These are phyloP conservation scores for Fulvia fulva DNA, from an alignment of 2,329 filamentous ascomycete species.

Conservation along the genomic window DNA sequence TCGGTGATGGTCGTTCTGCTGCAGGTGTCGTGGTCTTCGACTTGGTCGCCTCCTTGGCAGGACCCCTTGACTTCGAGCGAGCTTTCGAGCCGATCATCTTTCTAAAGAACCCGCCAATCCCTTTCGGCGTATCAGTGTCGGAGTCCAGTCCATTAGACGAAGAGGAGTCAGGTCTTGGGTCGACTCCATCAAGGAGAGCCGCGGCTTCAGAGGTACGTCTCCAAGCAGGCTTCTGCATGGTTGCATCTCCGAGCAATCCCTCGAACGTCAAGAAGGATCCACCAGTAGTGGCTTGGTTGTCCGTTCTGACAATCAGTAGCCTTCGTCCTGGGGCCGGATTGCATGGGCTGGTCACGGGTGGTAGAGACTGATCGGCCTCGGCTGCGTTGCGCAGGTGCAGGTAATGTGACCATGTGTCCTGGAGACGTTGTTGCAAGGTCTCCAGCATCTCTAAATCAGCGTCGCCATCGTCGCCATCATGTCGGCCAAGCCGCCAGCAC, in stretches of 20 bases:
- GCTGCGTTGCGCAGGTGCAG: constrained; percentile 68
- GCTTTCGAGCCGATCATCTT: constrained; percentile 33
- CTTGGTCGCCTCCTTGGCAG: constrained; percentile 9
- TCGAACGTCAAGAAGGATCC: constrained; percentile 62
- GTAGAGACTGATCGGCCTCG: constrained; percentile 52
- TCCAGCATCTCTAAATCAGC: constrained; percentile 55
- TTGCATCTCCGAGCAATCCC: constrained; percentile 47
- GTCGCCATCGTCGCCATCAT: constrained; percentile 55
- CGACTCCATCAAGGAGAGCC: constrained; percentile 24
- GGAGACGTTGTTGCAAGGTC: constrained; percentile 63
- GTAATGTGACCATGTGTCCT: constrained; percentile 74
- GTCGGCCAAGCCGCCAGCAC: constrained; percentile 83
- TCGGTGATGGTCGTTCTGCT: constrained; percentile 4
- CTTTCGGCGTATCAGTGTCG: constrained; percentile 28
- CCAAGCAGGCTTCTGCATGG: constrained; percentile 31
- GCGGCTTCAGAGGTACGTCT: constrained; percentile 34
- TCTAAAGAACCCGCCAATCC: constrained; percentile 33
- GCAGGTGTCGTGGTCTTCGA: constrained; percentile 4
- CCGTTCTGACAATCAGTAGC: constrained; percentile 84
- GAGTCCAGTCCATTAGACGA: constrained; percentile 24
- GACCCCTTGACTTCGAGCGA: constrained; percentile 24
- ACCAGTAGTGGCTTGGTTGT: constrained; percentile 54
- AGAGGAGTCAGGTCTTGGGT: constrained; percentile 27
- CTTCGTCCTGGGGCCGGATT: constrained; percentile 79
- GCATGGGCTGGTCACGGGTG: constrained; percentile 74